A percentile compares a stretch with the other conserved stretches of the same genome.
Evolutionary conservation across 371 early-diverging fungal species (phyloP).

Genomic region (Globomyces sp.): DNA sequence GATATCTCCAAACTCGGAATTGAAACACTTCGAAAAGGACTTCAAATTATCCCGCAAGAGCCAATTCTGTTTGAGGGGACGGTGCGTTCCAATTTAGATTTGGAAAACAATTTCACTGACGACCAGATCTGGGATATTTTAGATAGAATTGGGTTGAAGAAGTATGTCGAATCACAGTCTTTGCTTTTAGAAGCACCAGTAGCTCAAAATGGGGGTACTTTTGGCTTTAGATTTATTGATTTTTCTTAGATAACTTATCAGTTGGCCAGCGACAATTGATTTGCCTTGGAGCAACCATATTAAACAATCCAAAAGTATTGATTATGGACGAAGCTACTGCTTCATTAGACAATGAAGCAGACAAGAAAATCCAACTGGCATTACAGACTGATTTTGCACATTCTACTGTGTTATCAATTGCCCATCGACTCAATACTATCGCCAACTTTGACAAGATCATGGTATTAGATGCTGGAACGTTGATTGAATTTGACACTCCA

Average conservation of each 20-base stretch:
- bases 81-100: constrained; percentile 28
- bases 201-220: constrained; percentile 38
- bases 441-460: constrained; percentile 54
- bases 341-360: constrained; percentile 31
- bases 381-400: constrained; percentile 42
- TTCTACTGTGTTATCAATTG: constrained; percentile 56
- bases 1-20: constrained; percentile 73
- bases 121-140: constrained; percentile 18
- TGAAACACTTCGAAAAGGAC: constrained; percentile 56
- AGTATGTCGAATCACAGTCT: constrained; percentile 15
- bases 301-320: constrained; percentile 48
- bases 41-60: constrained; percentile 92
- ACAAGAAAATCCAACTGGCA: constrained; percentile 35
- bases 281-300: constrained; percentile 78
- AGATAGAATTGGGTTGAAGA: constrained; percentile 26
- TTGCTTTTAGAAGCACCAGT: constrained; percentile 7
- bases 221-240: too few species aligned
- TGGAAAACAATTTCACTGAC: constrained; percentile 5
- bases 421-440: constrained; percentile 76
- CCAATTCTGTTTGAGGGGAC: constrained; percentile 86
- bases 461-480: constrained; percentile 18
- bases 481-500: constrained; percentile 21
- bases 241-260: constrained; percentile 59
- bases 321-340: constrained; percentile 49
- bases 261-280: constrained; percentile 90